Percentiles rank a stretch among this genome's conserved stretches.
phyloP scores from a whole-genome alignment of 371 early-diverging fungal genomes.

The Syncephalastrum sp. region DNA sequence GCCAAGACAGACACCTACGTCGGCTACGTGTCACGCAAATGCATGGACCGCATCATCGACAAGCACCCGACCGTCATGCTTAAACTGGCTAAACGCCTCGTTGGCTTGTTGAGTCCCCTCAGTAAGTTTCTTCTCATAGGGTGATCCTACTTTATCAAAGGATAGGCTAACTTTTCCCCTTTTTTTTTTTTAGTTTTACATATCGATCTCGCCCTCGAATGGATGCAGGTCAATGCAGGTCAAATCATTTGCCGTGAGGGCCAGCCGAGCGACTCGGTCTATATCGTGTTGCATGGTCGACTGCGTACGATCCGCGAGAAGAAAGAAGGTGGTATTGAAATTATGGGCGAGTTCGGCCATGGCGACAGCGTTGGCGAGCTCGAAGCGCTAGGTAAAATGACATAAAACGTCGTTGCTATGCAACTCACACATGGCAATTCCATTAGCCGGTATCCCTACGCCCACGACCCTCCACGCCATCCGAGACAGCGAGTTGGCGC shows the following conservation, averaged over 20 bases:
- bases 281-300: conserved; percentile 93
- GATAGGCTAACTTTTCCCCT: too few relatives aligned
- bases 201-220: conserved; percentile 94
- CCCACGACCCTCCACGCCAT: conserved; percentile 95
- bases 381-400: conserved; percentile 75
- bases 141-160: background rate
- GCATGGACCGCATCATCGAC: conserved; percentile 83
- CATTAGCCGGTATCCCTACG: conserved; percentile 63
- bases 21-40: conserved; percentile 80
- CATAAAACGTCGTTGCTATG: background rate
- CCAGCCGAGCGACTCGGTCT: conserved; percentile 84
- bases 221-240: conserved; percentile 92
- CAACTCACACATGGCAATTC: background rate
- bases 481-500: conserved; percentile 92
- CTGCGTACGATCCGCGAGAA: conserved; percentile 80
- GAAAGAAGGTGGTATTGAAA: conserved; percentile 68
- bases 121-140: conserved; percentile 38
- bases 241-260: conserved; percentile 89
- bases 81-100: conserved; percentile 86
- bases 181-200: conserved; percentile 57
- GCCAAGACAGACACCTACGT: conserved; percentile 83
- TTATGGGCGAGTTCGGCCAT: conserved; percentile 91
- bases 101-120: conserved; percentile 78
- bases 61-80: conserved; percentile 79
- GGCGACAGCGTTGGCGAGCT: conserved; percentile 95